Conservation (phyloP, 1,284 basidiomycete genomes). For the Leccinum solheimii region DNA sequence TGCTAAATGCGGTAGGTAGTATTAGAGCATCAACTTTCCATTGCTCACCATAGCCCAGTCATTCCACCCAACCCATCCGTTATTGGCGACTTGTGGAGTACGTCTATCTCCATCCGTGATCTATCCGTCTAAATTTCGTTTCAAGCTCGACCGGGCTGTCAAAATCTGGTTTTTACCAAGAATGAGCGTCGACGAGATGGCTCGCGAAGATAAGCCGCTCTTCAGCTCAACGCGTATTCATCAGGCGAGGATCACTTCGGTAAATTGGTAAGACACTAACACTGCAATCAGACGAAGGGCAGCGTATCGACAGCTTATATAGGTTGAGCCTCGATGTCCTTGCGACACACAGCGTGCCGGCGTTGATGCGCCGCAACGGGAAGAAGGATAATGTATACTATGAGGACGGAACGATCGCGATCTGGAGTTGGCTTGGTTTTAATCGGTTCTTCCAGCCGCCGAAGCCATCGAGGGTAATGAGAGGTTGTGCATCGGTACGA, state of each 20-base stretch:
- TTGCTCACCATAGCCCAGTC: constrained; percentile 42
- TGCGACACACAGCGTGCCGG: constrained; percentile 58
- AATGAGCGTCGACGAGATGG: constrained; percentile 38
- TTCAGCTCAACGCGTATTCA: constrained; percentile 68
- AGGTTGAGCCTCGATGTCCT: constrained; percentile 66
- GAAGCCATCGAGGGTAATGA: constrained; percentile 42
- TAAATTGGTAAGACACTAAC: constrained; percentile 51
- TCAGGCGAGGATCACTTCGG: constrained; percentile 60
- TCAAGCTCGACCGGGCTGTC: constrained; percentile 65
- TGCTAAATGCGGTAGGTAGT: constrained; percentile 57
- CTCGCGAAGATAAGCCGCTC: constrained; percentile 70
- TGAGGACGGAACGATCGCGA: constrained; percentile 52
- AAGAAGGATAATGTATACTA: constrained; percentile 35
- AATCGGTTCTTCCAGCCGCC: constrained; percentile 60
- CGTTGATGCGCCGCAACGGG: constrained; percentile 47
- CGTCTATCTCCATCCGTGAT: constrained; percentile 22
- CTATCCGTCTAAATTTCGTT: constrained; percentile 7
- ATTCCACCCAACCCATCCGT: constrained; percentile 59
- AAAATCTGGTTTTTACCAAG: constrained; percentile 66
- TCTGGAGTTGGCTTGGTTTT: constrained; percentile 69
- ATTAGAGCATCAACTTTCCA: neutral
- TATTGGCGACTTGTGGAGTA: constrained; percentile 76
- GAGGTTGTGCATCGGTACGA: constrained; percentile 63
- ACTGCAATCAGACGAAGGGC: neutral
- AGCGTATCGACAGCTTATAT: constrained; percentile 1